Evolutionary conservation across 345 rosid species (phyloP).

Genomic region (Lepidium africanum): DNA sequence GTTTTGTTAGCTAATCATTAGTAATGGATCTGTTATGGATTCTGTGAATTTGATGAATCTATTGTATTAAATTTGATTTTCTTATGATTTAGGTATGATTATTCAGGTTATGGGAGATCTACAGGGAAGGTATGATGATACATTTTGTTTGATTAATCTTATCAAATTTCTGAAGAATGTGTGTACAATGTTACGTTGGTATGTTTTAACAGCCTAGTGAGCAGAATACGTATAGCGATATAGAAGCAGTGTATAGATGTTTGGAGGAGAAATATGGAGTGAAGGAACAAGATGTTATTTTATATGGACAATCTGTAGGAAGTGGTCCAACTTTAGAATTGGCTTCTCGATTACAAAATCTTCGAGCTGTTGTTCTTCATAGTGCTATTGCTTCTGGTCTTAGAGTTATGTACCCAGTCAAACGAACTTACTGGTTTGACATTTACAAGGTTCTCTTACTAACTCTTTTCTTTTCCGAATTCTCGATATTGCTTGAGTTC

Average conservation of each 20-base stretch:
- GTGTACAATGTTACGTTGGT: background rate
- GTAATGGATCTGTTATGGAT: background rate
- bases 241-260: conserved; percentile 83
- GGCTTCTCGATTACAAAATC: conserved; percentile 55
- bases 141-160: background rate
- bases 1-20: background rate
- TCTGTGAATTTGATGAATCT: background rate
- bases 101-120: conserved; percentile 87
- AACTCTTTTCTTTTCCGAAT: background rate
- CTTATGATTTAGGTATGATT: conserved; percentile 56
- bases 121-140: conserved; percentile 66
- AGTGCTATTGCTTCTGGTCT: conserved; percentile 89
- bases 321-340: conserved; percentile 92
- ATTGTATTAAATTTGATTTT: background rate
- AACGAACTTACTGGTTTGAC: conserved; percentile 91
- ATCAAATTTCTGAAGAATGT: background rate
- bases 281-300: conserved; percentile 75
- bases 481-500: background rate
- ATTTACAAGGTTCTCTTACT: conserved; percentile 56
- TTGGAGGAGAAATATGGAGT: conserved; percentile 67
- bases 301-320: conserved; percentile 93
- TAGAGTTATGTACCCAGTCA: conserved; percentile 90
- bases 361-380: conserved; percentile 93
- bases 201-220: conserved; percentile 64
- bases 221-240: conserved; percentile 78